phyloP scores from a whole-genome alignment of 2,329 filamentous ascomycete genomes.

The Pseudonectria foliicola region DNA sequence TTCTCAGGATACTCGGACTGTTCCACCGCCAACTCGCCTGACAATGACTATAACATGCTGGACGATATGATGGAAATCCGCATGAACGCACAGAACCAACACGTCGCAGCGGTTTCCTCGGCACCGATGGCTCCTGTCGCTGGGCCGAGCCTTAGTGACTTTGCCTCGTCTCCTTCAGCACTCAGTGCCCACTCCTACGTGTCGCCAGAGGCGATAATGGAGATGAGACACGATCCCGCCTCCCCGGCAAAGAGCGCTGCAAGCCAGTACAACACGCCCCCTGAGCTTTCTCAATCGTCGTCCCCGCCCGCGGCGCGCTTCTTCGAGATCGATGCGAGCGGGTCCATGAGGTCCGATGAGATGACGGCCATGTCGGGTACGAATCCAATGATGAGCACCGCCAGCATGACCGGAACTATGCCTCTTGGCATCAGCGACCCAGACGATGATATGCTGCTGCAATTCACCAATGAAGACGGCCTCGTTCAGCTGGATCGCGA shows the following conservation, averaged over 20 bases:
- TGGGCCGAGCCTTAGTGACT: conserved; percentile 26
- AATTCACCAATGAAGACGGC: conserved; percentile 36
- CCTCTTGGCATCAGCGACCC: conserved; percentile 29
- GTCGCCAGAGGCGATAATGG: conserved; percentile 40
- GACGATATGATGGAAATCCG: conserved; percentile 43
- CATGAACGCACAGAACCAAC: conserved; percentile 20
- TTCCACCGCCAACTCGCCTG: conserved; percentile 47
- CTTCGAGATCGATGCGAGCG: conserved; percentile 39
- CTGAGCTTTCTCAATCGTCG: conserved; percentile 53
- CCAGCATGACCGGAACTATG: conserved; percentile 27
- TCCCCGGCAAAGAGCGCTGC: conserved; percentile 45
- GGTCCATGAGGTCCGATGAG: conserved; percentile 24
- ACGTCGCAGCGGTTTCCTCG: conserved; percentile 36
- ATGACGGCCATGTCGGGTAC: conserved; percentile 22
- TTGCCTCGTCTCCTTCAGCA: conserved; percentile 33
- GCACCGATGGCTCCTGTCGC: conserved; percentile 33
- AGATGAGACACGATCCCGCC: conserved; percentile 30
- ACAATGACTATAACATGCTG: conserved; percentile 38
- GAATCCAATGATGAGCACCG: conserved; percentile 26
- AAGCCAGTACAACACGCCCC: conserved; percentile 51
- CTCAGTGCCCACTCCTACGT: conserved; percentile 36
- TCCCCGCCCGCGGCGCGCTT: conserved; percentile 45
- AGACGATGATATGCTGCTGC: conserved; percentile 38
- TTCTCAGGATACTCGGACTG: conserved; percentile 51
- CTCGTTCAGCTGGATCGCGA: conserved; percentile 39